Evolutionary conservation across 2,329 filamentous ascomycete species (phyloP).

Genomic region (Alternaria brassicicola): DNA sequence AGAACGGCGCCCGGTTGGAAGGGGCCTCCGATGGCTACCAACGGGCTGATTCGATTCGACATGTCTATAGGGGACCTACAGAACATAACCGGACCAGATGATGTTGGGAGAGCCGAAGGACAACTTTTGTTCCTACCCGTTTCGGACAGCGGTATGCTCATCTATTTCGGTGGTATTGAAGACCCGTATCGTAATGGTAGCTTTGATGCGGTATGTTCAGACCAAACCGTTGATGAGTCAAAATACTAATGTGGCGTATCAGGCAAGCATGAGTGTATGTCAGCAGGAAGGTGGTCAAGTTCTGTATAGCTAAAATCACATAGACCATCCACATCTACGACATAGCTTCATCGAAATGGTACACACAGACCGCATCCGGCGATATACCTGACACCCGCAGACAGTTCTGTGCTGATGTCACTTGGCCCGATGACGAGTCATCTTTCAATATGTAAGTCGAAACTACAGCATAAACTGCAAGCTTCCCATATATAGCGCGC

Average conservation of each 20-base stretch:
- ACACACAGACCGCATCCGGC: conserved; percentile 63
- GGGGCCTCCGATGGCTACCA: conserved; percentile 56
- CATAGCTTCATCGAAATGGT: conserved; percentile 65
- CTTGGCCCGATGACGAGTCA: conserved; percentile 64
- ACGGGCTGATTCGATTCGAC: conserved; percentile 62
- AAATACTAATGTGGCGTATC: conserved; percentile 2
- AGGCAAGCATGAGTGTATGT: conserved; percentile 48
- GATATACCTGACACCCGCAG: conserved; percentile 59
- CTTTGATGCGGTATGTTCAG: conserved; percentile 37
- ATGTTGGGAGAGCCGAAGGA: conserved; percentile 63
- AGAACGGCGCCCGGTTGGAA: conserved; percentile 60
- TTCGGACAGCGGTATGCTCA: conserved; percentile 64
- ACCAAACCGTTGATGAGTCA: conserved; percentile 1
- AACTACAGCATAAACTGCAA: not conserved
- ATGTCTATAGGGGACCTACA: conserved; percentile 60
- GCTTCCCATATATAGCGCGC: not conserved
- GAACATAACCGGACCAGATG: conserved; percentile 61
- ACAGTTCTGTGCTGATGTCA: conserved; percentile 66
- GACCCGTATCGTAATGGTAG: conserved; percentile 57
- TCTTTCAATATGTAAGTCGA: conserved; percentile 68
- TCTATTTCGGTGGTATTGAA: conserved; percentile 67
- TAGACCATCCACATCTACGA: conserved; percentile 65
- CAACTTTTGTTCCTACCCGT: conserved; percentile 65
- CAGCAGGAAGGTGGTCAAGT: not conserved
- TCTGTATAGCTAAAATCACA: conserved; percentile 29